Evolutionary conservation across 768 basidiomycete genomes (phyloP).

Genomic region (Galerina marginata): DNA sequence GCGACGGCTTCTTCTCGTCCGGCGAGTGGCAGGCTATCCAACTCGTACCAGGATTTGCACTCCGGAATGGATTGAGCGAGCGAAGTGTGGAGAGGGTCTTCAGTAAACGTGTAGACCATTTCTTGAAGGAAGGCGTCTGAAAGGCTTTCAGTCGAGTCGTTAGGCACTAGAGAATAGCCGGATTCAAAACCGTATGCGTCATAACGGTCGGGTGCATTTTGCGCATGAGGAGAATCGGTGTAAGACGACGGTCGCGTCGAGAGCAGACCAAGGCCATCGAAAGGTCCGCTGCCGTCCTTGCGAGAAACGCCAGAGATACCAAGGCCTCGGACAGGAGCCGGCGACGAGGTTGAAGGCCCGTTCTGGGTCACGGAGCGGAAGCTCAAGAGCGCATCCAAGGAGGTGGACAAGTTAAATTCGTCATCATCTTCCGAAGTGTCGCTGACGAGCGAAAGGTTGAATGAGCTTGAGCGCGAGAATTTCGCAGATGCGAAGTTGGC

Average conservation of each 20-base stretch:
- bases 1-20: too few species aligned
- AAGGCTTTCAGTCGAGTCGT: conserved; percentile 11
- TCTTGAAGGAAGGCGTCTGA: conserved; percentile 27
- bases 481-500: not conserved
- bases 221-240: not conserved
- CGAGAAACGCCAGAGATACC: conserved; percentile 19
- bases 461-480: conserved; percentile 7
- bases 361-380: conserved; percentile 1
- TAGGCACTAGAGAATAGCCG: not conserved
- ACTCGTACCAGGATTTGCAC: conserved; percentile 26
- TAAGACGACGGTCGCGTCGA: not conserved
- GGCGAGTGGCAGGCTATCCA: not conserved
- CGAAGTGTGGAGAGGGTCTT: conserved; percentile 26
- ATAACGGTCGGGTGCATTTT: not conserved
- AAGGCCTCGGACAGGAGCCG: conserved; percentile 11
- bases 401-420: not conserved
- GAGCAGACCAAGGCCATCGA: conserved; percentile 6
- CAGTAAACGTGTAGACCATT: conserved; percentile 23
- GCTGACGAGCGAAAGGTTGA: conserved; percentile 24
- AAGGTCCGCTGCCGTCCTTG: not conserved
- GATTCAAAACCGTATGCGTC: not conserved
- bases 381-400: conserved; percentile 10
- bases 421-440: conserved; percentile 19
- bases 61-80: conserved; percentile 24
- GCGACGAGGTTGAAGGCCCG: not conserved